Conservation (phyloP, 116 monocot species). For the Cymodocea nodosa region DNA sequence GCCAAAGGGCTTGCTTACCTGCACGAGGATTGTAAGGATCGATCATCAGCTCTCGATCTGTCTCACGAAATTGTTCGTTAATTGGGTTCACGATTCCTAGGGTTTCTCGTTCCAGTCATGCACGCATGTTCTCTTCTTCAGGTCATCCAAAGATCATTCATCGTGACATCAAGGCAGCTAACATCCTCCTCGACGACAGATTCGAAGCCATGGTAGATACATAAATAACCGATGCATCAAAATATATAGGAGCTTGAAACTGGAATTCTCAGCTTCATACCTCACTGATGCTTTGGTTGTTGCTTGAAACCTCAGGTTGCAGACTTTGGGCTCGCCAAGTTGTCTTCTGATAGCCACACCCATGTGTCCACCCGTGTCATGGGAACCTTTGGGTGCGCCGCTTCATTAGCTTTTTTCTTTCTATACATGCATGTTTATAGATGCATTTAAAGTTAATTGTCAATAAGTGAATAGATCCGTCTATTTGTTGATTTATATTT, state of each 20-base stretch:
- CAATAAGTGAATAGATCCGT: too few relatives aligned
- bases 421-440: too few relatives aligned
- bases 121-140: background rate
- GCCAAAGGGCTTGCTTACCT: conserved; percentile 88
- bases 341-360: conserved; percentile 40
- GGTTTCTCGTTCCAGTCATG: too few relatives aligned
- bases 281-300: background rate
- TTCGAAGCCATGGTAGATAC: conserved; percentile 72
- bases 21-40: conserved; percentile 71
- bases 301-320: conserved; percentile 44
- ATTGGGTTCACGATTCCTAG: too few relatives aligned
- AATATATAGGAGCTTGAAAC: too few relatives aligned
- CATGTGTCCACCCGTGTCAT: conserved; percentile 79
- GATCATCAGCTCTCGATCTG: background rate
- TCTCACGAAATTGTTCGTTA: too few relatives aligned
- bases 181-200: conserved; percentile 76
- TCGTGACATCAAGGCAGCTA: conserved; percentile 88
- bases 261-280: too few relatives aligned
- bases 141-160: conserved; percentile 85
- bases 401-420: too few relatives aligned
- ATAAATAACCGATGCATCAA: too few relatives aligned
- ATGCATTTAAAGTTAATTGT: too few relatives aligned
- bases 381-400: conserved; percentile 86
- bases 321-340: conserved; percentile 85
- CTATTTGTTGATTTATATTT: too few relatives aligned